phyloP scores from a whole-genome alignment of 495 filamentous ascomycete genomes.

The Tuber indicum region DNA sequence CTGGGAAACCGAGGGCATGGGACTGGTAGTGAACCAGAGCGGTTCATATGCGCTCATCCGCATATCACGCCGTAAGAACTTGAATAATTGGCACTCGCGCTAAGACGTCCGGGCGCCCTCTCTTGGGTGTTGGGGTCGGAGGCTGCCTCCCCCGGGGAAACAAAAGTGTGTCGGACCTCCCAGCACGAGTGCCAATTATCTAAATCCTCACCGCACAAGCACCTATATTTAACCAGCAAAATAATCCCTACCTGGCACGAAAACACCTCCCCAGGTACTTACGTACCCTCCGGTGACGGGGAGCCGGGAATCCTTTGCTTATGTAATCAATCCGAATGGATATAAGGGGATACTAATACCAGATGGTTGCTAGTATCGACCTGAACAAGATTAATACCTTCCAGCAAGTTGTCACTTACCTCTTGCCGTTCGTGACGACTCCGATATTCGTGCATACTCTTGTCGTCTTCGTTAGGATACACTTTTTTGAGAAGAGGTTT shows the following conservation, averaged over 20 bases:
- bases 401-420: conserved; percentile 68
- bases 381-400: conserved; percentile 68
- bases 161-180: no score
- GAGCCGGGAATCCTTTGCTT: conserved; percentile 4
- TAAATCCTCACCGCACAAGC: no score
- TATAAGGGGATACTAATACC: conserved; percentile 1
- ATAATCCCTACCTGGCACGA: no score
- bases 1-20: background rate
- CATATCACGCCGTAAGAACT: background rate
- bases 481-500: conserved; percentile 97
- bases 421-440: conserved; percentile 68
- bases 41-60: background rate
- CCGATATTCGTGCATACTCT: conserved; percentile 83
- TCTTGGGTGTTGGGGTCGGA: no score
- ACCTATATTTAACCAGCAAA: no score
- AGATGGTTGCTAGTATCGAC: conserved; percentile 50
- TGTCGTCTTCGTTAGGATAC: conserved; percentile 83
- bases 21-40: background rate
- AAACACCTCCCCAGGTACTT: no score
- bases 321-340: background rate
- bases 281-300: no score
- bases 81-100: no score
- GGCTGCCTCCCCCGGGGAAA: no score
- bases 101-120: no score
- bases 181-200: no score